phyloP scores from a whole-genome alignment of 2,329 filamentous ascomycete species.

The Keithomyces neogunnii region DNA sequence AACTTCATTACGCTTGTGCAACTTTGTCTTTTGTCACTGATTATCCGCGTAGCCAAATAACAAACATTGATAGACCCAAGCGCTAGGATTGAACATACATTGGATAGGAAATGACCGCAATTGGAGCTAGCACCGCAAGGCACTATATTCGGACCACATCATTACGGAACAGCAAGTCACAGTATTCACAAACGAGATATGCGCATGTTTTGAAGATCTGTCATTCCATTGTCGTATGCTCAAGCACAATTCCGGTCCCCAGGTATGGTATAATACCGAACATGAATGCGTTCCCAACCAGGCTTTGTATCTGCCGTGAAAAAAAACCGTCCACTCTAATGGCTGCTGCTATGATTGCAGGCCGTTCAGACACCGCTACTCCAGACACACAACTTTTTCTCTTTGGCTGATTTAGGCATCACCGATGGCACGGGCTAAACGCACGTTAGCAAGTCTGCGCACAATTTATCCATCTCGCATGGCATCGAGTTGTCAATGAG shows the following conservation, averaged over 20 bases:
- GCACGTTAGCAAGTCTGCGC: neutral
- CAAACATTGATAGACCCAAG: too few relatives aligned
- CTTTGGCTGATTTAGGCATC: conserved; percentile 32
- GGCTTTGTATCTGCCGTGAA: conserved; percentile 23
- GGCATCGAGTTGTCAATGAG: neutral
- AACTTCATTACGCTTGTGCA: too few relatives aligned
- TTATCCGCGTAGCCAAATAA: too few relatives aligned
- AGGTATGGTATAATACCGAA: conserved; percentile 29
- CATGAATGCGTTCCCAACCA: conserved; percentile 31
- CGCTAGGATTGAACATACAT: too few relatives aligned
- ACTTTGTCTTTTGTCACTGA: too few relatives aligned
- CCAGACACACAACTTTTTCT: conserved; percentile 24
- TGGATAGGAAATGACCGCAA: too few relatives aligned
- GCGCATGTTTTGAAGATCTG: conserved; percentile 13
- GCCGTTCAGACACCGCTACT: conserved; percentile 30
- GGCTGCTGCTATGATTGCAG: conserved; percentile 24
- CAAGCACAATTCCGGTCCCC: conserved; percentile 26
- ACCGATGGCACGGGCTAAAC: conserved; percentile 51
- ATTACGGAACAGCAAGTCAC: neutral
- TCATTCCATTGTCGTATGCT: conserved; percentile 31
- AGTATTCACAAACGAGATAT: neutral
- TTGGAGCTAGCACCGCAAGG: neutral
- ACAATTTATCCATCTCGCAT: neutral
- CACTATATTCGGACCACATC: neutral
- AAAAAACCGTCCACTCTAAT: conserved; percentile 24